phyloP scores from a whole-genome alignment of 768 basidiomycete genomes.

The Glaciozyma antarctica region DNA sequence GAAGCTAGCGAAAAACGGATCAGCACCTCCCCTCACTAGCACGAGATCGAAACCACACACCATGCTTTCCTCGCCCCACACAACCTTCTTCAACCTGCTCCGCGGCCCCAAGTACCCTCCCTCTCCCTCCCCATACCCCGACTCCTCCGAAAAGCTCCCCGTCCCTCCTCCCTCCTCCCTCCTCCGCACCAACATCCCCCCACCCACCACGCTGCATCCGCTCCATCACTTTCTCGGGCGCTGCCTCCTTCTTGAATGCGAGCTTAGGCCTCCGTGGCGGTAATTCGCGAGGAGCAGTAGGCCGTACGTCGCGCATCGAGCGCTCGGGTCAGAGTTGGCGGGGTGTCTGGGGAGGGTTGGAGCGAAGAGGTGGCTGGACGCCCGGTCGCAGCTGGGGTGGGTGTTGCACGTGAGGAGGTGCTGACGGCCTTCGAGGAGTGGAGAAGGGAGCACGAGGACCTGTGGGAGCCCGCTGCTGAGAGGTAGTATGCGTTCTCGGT shows the following conservation, averaged over 20 bases:
- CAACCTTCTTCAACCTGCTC: background rate
- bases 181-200: background rate
- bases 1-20: too few relatives aligned
- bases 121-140: background rate
- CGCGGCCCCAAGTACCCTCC: background rate
- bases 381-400: background rate
- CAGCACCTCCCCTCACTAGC: too few relatives aligned
- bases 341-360: background rate
- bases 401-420: background rate
- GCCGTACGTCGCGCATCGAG: background rate
- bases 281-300: background rate
- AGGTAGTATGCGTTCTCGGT: too few relatives aligned
- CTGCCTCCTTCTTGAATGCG: too few relatives aligned
- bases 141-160: background rate
- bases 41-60: background rate
- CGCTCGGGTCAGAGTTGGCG: too few relatives aligned
- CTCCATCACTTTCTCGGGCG: background rate
- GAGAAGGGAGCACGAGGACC: background rate
- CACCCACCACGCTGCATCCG: background rate
- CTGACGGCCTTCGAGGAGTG: background rate
- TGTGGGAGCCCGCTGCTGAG: background rate
- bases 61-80: background rate
- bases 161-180: background rate
- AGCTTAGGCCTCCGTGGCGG: background rate
- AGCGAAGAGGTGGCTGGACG: background rate